Base-by-base conservation (phyloP, 306 rosid species). In the Astragalus glycyphyllos region DNA sequence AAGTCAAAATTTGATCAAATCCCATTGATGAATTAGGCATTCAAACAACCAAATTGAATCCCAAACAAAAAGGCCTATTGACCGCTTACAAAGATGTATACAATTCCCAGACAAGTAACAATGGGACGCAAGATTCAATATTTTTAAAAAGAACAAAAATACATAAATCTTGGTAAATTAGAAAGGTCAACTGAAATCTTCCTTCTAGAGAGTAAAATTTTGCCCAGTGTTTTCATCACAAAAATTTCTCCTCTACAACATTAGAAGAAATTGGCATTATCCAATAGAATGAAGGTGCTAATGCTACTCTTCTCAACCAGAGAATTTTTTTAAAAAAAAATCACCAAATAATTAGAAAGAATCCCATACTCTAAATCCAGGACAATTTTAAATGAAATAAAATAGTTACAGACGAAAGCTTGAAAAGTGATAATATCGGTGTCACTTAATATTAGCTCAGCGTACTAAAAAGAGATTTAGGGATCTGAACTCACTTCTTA, bases 401-500 rank as follows among this genome's bases (percentile, higher is more conserved):
- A 35, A 77, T 32, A 71, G 61, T 56, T 17, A 17, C 66, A 45
- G 35, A 59, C 7, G 26, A 58, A 58, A 66, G 34, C 4, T 72
- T 42, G 13, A 73, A 58, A 68, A 14, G 42, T 34, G 38, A 49
- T 34, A 74, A 77, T 23, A 58, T 32, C 46, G 73, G 65, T 54
- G 60, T 13, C 54, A 44, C 65, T 57, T 17, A 48, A 26, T 63
- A 71, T 14, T 14, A 65, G 34, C 10, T 37, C 58, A 44, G 29
- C 29, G 29, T 48, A 59, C 26, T 13, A 60, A 42, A 60, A 47
- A 20, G 42, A 60, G n/a, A 51, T 38, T 14, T 55, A 66, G 60
- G 59, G 38, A 55, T 37, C 40, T 51, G 56, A 47, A 59, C 86
- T 50, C 86, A 91, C 97, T 85, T 89, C 81, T 89, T 73, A 69